phyloP scores from a whole-genome alignment of 1,139 yeast genomes.

The Candida dubliniensis region DNA sequence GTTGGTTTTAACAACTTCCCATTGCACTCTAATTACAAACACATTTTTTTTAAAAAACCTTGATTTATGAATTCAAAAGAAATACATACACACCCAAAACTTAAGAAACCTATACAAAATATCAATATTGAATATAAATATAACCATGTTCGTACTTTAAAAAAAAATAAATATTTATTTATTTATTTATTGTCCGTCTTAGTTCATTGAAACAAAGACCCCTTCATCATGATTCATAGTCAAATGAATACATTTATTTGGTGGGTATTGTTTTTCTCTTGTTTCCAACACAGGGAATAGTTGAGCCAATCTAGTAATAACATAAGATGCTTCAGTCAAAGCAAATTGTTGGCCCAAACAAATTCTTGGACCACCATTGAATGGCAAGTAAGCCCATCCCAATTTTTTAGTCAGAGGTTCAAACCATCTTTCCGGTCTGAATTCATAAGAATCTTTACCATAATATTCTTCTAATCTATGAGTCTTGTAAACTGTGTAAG shows the following conservation, averaged over 20 bases:
- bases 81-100: neutral
- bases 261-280: conserved; percentile 30
- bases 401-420: conserved; percentile 29
- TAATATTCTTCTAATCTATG: conserved; percentile 47
- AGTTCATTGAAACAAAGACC: conserved; percentile 20
- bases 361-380: conserved; percentile 64
- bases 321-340: conserved; percentile 54
- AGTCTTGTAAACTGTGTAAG: conserved; percentile 44
- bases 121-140: neutral
- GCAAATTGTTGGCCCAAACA: conserved; percentile 65
- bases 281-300: conserved; percentile 33
- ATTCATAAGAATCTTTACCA: conserved; percentile 49
- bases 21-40: no score
- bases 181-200: conserved; percentile 1
- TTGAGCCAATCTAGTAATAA: conserved; percentile 46
- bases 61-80: no score
- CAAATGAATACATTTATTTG: conserved; percentile 32
- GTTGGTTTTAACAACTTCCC: no score
- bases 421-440: conserved; percentile 54
- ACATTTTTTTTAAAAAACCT: no score
- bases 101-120: neutral
- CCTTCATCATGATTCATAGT: conserved; percentile 31
- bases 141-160: neutral
- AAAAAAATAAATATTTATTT: neutral
- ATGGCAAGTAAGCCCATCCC: conserved; percentile 57